Percentiles rank a stretch among this genome's conserved stretches.
phyloP scores from a whole-genome alignment of 345 rosid genomes.

The Eucalyptus curtisii region DNA sequence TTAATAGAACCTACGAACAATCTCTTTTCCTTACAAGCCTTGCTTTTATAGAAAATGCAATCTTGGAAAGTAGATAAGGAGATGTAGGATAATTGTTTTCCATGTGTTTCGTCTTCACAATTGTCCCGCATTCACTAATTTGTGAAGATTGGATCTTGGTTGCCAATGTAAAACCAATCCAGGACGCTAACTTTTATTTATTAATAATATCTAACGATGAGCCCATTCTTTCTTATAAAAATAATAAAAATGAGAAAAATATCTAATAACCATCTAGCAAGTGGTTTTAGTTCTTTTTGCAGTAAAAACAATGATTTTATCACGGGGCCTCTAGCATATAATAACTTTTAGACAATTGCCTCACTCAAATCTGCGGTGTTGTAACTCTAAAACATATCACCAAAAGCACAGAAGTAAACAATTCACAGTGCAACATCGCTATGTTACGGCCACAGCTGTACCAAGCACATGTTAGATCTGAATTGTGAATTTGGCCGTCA shows the following conservation, averaged over 20 bases:
- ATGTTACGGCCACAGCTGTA: not conserved
- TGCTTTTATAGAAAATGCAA: not conserved
- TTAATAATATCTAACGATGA: not conserved
- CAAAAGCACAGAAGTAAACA: not conserved
- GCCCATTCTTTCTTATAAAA: not conserved
- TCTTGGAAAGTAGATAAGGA: not conserved
- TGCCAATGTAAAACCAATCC: not conserved
- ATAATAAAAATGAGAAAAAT: not conserved
- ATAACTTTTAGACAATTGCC: not conserved
- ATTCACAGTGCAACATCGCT: not conserved
- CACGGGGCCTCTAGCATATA: not conserved
- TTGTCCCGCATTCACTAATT: not conserved
- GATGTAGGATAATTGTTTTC: not conserved
- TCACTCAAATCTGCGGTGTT: not conserved
- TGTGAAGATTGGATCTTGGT: not conserved
- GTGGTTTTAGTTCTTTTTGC: not conserved
- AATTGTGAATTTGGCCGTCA: not conserved
- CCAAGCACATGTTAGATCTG: not conserved
- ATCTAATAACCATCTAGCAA: not conserved
- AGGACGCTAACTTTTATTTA: not conserved
- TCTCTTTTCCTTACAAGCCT: not conserved
- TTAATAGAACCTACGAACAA: not conserved
- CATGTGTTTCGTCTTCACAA: not conserved
- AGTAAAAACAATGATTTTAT: not conserved
- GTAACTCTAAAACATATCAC: not conserved